A percentile compares a stretch with the other conserved stretches of the same genome.
Evolutionary conservation across 495 filamentous ascomycete genomes (phyloP).

Genomic region (Trichoderma erinaceum): DNA sequence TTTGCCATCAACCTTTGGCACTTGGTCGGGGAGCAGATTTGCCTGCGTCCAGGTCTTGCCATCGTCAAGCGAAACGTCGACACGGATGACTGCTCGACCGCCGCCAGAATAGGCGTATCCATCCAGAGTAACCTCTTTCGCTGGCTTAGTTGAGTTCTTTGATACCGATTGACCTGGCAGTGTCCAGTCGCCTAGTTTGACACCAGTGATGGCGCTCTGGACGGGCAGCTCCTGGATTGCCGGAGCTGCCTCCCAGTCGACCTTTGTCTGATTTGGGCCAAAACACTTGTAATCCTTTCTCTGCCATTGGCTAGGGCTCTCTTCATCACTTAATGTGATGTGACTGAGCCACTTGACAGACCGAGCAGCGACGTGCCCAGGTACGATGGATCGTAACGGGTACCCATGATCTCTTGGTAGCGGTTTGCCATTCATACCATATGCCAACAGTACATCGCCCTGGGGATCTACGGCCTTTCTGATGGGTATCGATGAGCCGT

Average conservation of each 20-base stretch:
- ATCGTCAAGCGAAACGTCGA: constrained; percentile 52
- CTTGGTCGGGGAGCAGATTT: constrained; percentile 37
- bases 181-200: constrained; percentile 38
- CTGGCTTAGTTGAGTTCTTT: background rate
- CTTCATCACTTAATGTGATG: constrained; percentile 52
- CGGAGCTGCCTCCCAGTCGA: constrained; percentile 48
- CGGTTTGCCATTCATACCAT: constrained; percentile 52
- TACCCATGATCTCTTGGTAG: constrained; percentile 54
- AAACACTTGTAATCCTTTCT: constrained; percentile 59
- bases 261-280: constrained; percentile 50
- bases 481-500: constrained; percentile 55
- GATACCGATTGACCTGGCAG: constrained; percentile 24
- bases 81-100: constrained; percentile 47
- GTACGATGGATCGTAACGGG: constrained; percentile 54
- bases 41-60: constrained; percentile 50
- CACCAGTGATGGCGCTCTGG: constrained; percentile 44
- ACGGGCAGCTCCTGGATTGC: constrained; percentile 59
- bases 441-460: constrained; percentile 57
- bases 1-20: constrained; percentile 29
- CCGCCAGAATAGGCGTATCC: constrained; percentile 57
- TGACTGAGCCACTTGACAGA: constrained; percentile 62
- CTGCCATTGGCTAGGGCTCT: constrained; percentile 54
- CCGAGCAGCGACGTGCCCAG: constrained; percentile 55
- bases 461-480: constrained; percentile 45
- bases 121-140: constrained; percentile 4